A percentile compares a stretch with the other conserved stretches of the same genome.
Conservation (phyloP, 2,329 filamentous ascomycete genomes). For the Huntiella bhutanensis region DNA sequence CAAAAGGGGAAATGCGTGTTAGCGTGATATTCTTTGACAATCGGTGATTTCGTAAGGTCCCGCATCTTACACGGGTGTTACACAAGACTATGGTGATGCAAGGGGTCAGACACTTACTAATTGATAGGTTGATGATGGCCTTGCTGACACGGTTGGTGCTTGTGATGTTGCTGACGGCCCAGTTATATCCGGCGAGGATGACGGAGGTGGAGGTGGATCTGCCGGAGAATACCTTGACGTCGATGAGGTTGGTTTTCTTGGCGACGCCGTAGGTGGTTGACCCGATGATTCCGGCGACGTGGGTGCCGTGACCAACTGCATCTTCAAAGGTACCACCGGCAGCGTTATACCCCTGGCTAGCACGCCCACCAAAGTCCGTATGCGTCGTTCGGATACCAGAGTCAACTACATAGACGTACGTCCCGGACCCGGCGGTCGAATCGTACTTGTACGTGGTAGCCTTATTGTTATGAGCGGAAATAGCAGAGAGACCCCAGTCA, state of each 20-base stretch:
- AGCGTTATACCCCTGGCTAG: slow-evolving; percentile 14
- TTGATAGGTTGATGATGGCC: slow-evolving; percentile 27
- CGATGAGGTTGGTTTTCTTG: slow-evolving; percentile 25
- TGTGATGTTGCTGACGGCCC: slow-evolving; percentile 19
- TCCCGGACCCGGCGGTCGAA: slow-evolving; percentile 13
- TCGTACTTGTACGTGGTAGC: slow-evolving; percentile 14
- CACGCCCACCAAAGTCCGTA: slow-evolving; percentile 14
- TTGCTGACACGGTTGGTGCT: slow-evolving; percentile 14
- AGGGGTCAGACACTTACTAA: slow-evolving; percentile 14
- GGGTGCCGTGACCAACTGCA: slow-evolving; percentile 24
- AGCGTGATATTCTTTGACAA: background rate
- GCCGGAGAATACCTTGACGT: slow-evolving; percentile 27
- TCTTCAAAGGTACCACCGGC: slow-evolving; percentile 16
- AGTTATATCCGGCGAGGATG: slow-evolving; percentile 19
- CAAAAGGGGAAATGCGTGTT: background rate
- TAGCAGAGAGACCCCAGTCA: slow-evolving; percentile 18
- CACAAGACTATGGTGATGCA: slow-evolving; percentile 8
- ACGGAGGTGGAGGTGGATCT: slow-evolving; percentile 14
- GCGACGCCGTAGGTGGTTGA: slow-evolving; percentile 15
- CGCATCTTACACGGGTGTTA: background rate
- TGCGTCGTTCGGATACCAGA: slow-evolving; percentile 14
- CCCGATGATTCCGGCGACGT: slow-evolving; percentile 15
- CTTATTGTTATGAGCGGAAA: slow-evolving; percentile 17
- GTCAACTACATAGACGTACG: slow-evolving; percentile 15
- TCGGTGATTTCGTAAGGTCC: too few relatives aligned